These are phyloP conservation scores for Lippia alba DNA, from an alignment of 305 asterid genomes.

Conservation along the genomic window DNA sequence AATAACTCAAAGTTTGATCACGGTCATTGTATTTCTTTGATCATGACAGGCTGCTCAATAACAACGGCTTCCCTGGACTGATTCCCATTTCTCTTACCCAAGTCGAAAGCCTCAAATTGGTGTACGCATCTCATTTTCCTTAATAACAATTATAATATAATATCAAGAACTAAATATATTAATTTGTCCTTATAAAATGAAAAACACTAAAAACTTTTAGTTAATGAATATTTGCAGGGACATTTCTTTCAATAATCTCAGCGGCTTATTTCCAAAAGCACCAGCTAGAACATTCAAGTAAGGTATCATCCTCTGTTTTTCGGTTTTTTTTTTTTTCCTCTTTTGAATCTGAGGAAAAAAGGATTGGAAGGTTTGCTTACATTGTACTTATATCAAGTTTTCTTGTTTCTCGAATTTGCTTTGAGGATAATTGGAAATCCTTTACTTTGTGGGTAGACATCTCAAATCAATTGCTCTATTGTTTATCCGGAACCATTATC, in stretches of 20 bases:
- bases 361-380: no score
- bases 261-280: conserved; percentile 81
- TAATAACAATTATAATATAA: no score
- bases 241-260: conserved; percentile 86
- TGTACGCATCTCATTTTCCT: conserved; percentile 46
- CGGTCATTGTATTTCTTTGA: conserved; percentile 38
- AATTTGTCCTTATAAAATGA: conserved; percentile 1
- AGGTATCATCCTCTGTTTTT: conserved; percentile 37
- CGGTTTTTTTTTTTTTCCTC: conserved; percentile 16
- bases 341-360: no score
- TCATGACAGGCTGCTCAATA: conserved; percentile 85
- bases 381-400: no score
- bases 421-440: conserved; percentile 87
- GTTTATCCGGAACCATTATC: conserved; percentile 85
- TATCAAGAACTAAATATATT: no score
- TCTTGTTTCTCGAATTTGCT: conserved; percentile 25
- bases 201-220: background rate
- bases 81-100: conserved; percentile 73
- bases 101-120: conserved; percentile 71
- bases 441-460: conserved; percentile 70
- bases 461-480: conserved; percentile 72
- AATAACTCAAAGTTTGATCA: conserved; percentile 29
- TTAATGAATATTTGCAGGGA: conserved; percentile 61
- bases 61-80: conserved; percentile 75
- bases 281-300: conserved; percentile 88